These are phyloP conservation scores for Tylopilus sp. DNA, from an alignment of 768 basidiomycete species.

Conservation along the genomic window DNA sequence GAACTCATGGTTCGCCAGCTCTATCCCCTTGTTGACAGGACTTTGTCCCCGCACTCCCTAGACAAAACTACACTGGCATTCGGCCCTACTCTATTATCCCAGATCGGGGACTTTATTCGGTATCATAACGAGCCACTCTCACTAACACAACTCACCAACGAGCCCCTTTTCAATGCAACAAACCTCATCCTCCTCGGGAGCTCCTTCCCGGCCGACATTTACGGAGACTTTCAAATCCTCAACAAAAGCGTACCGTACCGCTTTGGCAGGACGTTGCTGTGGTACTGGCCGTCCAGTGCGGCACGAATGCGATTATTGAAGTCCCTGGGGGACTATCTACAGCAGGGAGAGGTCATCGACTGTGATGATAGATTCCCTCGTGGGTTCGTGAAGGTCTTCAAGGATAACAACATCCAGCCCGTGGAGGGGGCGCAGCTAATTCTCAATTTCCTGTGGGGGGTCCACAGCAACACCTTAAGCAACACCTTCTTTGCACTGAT, in stretches of 20 bases:
- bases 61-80: conserved; percentile 10
- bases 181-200: conserved; percentile 21
- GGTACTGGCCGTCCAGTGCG: conserved; percentile 11
- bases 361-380: conserved; percentile 5
- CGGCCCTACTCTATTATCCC: conserved; percentile 9
- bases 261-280: conserved; percentile 11
- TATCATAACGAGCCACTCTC: conserved; percentile 5
- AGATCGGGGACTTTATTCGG: conserved; percentile 7
- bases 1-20: conserved; percentile 17
- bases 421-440: conserved; percentile 17
- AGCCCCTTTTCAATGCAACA: conserved; percentile 16
- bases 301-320: conserved; percentile 12
- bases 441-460: conserved; percentile 20
- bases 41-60: conserved; percentile 12
- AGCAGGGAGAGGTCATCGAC: conserved; percentile 4
- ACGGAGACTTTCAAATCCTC: conserved; percentile 19
- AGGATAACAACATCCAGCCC: conserved; percentile 14
- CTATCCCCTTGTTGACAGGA: conserved; percentile 21
- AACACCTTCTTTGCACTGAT: conserved; percentile 19
- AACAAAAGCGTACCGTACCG: conserved; percentile 18
- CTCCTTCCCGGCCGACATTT: conserved; percentile 18
- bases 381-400: conserved; percentile 17
- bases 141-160: conserved; percentile 12
- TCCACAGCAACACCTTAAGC: conserved; percentile 22
- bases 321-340: conserved; percentile 11